Conservation (phyloP, 768 basidiomycete species). For the Lentinula sp. region DNA sequence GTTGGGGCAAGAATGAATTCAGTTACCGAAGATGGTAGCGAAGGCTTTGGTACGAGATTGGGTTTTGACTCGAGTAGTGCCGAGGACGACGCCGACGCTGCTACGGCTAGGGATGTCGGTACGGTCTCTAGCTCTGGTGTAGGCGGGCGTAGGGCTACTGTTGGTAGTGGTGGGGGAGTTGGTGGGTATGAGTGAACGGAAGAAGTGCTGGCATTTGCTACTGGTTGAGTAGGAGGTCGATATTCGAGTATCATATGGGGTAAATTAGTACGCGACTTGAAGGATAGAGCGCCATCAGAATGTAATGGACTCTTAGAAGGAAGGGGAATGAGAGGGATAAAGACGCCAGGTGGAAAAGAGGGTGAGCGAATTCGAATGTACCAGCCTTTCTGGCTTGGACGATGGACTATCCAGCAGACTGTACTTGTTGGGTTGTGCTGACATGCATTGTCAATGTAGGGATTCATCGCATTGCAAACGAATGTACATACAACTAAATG, state of each 20-base stretch:
- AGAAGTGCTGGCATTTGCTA: constrained; percentile 15
- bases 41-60: constrained; percentile 1
- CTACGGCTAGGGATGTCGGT: neutral
- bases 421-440: constrained; percentile 2
- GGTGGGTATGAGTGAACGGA: constrained; percentile 27
- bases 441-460: neutral
- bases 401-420: constrained; percentile 4
- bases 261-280: constrained; percentile 25
- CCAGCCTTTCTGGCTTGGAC: constrained; percentile 3
- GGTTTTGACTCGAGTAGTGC: constrained; percentile 11
- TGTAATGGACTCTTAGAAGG: constrained; percentile 20
- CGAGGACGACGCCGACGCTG: constrained; percentile 9
- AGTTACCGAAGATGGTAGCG: constrained; percentile 15
- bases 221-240: constrained; percentile 8
- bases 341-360: constrained; percentile 14
- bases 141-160: constrained; percentile 9
- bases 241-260: neutral
- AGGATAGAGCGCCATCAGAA: constrained; percentile 22
- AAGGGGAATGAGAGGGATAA: constrained; percentile 23
- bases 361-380: constrained; percentile 7
- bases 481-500: neutral
- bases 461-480: neutral
- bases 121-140: constrained; percentile 13
- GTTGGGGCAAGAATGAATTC: constrained; percentile 25
- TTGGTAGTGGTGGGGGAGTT: constrained; percentile 21